A percentile compares a stretch with the other conserved stretches of the same genome.
phyloP scores from a whole-genome alignment of 805 yeast species.

The Myxozyma neotropica region DNA sequence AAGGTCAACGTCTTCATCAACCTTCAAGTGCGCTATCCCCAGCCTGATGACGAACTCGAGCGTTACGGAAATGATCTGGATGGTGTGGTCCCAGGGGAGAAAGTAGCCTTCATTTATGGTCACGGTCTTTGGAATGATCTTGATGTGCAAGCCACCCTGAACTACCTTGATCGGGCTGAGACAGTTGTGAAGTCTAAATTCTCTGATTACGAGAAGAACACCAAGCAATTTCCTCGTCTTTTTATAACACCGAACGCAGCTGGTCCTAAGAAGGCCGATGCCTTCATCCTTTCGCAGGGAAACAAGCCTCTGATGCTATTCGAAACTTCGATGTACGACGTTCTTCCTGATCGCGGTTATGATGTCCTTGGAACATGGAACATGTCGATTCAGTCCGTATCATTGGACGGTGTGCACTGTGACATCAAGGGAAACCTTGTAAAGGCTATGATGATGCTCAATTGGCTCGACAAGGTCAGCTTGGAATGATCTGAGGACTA shows the following conservation, averaged over 20 bases:
- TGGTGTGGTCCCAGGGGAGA: conserved; percentile 17
- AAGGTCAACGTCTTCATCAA: conserved; percentile 30
- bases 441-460: conserved; percentile 34
- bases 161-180: conserved; percentile 29
- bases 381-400: conserved; percentile 30
- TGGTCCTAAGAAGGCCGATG: conserved; percentile 29
- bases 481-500: conserved; percentile 1
- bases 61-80: conserved; percentile 23
- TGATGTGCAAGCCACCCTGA: conserved; percentile 32
- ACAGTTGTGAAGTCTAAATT: conserved; percentile 14
- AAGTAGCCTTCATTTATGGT: conserved; percentile 32
- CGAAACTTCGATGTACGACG: conserved; percentile 30
- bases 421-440: conserved; percentile 31
- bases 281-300: conserved; percentile 32
- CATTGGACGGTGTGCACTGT: conserved; percentile 32
- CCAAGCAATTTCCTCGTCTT: conserved; percentile 24
- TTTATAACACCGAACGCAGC: conserved; percentile 33
- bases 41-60: conserved; percentile 28
- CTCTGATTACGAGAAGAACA: conserved; percentile 16
- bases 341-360: conserved; percentile 26
- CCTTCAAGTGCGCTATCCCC: conserved; percentile 31
- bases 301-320: conserved; percentile 34
- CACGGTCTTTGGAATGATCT: conserved; percentile 35
- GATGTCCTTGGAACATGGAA: conserved; percentile 35
- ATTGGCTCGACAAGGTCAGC: conserved; percentile 33